These are phyloP conservation scores for Alternaria incomplexa DNA, from an alignment of 2,329 filamentous ascomycete genomes.

Conservation along the genomic window DNA sequence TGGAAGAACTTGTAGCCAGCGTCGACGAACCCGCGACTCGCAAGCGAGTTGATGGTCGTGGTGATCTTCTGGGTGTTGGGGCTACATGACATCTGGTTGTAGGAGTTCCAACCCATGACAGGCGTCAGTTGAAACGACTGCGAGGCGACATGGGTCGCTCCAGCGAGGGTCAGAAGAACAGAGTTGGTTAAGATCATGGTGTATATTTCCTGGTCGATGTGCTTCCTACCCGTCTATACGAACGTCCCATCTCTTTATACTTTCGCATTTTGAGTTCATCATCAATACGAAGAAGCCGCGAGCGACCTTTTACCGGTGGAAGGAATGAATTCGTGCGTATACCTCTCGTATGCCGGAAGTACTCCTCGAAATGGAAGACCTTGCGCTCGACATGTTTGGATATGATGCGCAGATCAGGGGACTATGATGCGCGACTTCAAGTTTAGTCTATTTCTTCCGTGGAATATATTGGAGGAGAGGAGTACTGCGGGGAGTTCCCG, in stretches of 20 bases:
- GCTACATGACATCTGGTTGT: conserved; percentile 26
- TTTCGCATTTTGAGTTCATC: neutral
- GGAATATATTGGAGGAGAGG: neutral
- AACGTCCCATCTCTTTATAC: neutral
- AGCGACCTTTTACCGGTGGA: conserved; percentile 8
- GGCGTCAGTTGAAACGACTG: conserved; percentile 25
- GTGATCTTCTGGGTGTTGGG: conserved; percentile 22
- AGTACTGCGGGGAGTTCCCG: neutral
- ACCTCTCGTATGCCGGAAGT: neutral
- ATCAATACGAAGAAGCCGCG: neutral
- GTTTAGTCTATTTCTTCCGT: conserved; percentile 6
- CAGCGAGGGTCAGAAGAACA: conserved; percentile 11
- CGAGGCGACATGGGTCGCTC: conserved; percentile 13
- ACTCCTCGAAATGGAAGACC: conserved; percentile 3
- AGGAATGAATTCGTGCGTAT: neutral
- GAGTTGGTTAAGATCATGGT: conserved; percentile 9
- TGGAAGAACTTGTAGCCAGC: conserved; percentile 29
- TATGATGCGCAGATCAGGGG: neutral
- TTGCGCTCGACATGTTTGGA: neutral
- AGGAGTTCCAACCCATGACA: conserved; percentile 27
- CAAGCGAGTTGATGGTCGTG: conserved; percentile 22
- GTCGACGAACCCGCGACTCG: conserved; percentile 22
- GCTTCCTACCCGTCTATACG: neutral
- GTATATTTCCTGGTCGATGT: neutral
- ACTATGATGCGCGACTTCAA: neutral